Conservation (phyloP, 2,329 filamentous ascomycete species). For the Periconia digitata region DNA sequence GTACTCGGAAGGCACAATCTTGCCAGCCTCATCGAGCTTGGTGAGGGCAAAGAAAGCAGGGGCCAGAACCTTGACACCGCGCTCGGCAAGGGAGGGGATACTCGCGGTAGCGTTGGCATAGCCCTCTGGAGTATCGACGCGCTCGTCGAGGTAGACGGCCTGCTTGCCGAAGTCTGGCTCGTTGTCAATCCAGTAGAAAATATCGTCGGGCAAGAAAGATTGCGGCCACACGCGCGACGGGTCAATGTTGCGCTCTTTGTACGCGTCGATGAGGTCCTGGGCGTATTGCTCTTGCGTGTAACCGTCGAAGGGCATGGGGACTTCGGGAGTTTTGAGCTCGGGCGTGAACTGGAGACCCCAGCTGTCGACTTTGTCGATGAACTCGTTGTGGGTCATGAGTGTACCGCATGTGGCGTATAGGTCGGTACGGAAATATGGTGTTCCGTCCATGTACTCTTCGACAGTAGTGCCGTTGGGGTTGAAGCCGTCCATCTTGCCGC, state of each 20-base stretch:
- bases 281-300: conserved; percentile 68
- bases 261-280: conserved; percentile 59
- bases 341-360: conserved; percentile 56
- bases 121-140: conserved; percentile 52
- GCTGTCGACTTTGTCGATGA: conserved; percentile 62
- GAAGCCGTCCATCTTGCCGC: conserved; percentile 65
- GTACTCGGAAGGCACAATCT: conserved; percentile 65
- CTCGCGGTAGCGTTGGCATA: conserved; percentile 59
- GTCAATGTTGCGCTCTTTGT: conserved; percentile 40
- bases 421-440: conserved; percentile 64
- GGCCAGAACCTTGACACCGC: conserved; percentile 64
- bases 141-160: conserved; percentile 62
- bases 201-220: conserved; percentile 65
- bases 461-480: conserved; percentile 64
- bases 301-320: conserved; percentile 67
- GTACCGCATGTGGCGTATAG: conserved; percentile 66
- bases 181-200: conserved; percentile 67
- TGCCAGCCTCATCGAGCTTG: conserved; percentile 49
- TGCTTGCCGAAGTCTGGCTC: conserved; percentile 64
- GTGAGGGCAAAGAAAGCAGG: conserved; percentile 67
- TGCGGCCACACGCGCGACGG: conserved; percentile 56
- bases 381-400: conserved; percentile 63
- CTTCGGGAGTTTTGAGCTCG: conserved; percentile 62
- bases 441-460: conserved; percentile 60
- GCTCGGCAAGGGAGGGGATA: conserved; percentile 57